Conservation (phyloP, 1,139 yeast species). For the Sugiyamaella xylanicola region DNA sequence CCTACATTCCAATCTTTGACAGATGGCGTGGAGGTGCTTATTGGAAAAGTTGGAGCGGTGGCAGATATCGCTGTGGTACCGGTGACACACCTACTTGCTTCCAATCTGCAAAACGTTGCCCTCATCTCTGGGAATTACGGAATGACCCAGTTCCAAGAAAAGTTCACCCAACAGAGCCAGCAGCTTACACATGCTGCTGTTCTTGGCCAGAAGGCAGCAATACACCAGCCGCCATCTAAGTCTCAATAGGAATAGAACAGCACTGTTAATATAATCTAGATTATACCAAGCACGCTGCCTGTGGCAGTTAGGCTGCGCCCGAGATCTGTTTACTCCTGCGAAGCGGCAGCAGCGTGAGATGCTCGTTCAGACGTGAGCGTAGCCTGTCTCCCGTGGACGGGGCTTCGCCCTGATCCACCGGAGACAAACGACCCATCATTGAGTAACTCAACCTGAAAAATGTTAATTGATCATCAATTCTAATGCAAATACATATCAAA, state of each 20-base stretch:
- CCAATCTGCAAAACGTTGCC: conserved; percentile 17
- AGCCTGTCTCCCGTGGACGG: no score
- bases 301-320: background rate
- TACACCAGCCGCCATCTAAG: background rate
- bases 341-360: no score
- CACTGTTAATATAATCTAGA: background rate
- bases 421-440: no score
- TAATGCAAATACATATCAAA: conserved; percentile 11
- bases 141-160: conserved; percentile 19
- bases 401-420: no score
- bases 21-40: conserved; percentile 40
- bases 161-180: conserved; percentile 20
- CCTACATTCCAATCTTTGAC: conserved; percentile 42
- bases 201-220: conserved; percentile 1
- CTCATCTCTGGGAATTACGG: conserved; percentile 20
- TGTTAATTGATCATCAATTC: background rate
- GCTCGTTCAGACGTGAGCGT: no score
- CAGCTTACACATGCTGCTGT: conserved; percentile 11
- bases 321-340: no score
- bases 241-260: background rate
- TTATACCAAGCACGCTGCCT: background rate
- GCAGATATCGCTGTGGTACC: conserved; percentile 31
- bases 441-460: background rate
- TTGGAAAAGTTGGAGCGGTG: conserved; percentile 37
- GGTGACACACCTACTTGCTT: conserved; percentile 28